These are phyloP conservation scores for Madurella fahalii DNA, from an alignment of 2,329 filamentous ascomycete genomes.

Conservation along the genomic window DNA sequence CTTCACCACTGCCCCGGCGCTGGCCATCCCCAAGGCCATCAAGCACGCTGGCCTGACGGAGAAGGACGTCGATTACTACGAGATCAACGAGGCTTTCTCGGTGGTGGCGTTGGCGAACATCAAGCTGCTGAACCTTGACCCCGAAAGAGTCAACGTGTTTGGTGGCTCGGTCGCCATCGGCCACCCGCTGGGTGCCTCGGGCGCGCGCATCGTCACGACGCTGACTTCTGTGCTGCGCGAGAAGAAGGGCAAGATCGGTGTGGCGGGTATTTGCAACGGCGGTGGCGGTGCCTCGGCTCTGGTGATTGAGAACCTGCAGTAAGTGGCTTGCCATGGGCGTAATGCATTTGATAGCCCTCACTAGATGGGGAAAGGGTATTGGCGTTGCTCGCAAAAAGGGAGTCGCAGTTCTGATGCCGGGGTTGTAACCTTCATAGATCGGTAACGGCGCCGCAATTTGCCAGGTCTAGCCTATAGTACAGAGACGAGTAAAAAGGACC, in stretches of 20 bases:
- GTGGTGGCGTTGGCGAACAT: slow-evolving; percentile 95
- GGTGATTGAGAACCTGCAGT: slow-evolving; percentile 74
- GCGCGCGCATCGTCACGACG: slow-evolving; percentile 89
- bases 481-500: background rate
- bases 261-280: slow-evolving; percentile 95
- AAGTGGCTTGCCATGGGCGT: slow-evolving; percentile 27
- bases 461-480: slow-evolving; percentile 18
- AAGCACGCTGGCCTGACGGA: slow-evolving; percentile 83
- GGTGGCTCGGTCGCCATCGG: slow-evolving; percentile 94
- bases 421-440: slow-evolving; percentile 13
- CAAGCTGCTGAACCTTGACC: slow-evolving; percentile 75
- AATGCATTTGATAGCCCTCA: slow-evolving; percentile 3
- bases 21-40: slow-evolving; percentile 95
- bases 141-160: slow-evolving; percentile 90
- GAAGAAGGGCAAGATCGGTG: slow-evolving; percentile 90
- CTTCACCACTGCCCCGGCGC: slow-evolving; percentile 89
- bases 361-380: background rate
- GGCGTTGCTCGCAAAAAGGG: slow-evolving; percentile 11
- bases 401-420: slow-evolving; percentile 17
- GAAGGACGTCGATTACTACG: slow-evolving; percentile 82
- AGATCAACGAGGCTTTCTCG: slow-evolving; percentile 99
- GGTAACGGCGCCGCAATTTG: slow-evolving; percentile 5
- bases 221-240: slow-evolving; percentile 82
- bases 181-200: slow-evolving; percentile 89
- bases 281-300: slow-evolving; percentile 92